Percentiles rank a stretch among this genome's conserved stretches.
These are phyloP conservation scores for Anisodus acutangulus DNA, from an alignment of 257 asterid species.

Conservation along the genomic window DNA sequence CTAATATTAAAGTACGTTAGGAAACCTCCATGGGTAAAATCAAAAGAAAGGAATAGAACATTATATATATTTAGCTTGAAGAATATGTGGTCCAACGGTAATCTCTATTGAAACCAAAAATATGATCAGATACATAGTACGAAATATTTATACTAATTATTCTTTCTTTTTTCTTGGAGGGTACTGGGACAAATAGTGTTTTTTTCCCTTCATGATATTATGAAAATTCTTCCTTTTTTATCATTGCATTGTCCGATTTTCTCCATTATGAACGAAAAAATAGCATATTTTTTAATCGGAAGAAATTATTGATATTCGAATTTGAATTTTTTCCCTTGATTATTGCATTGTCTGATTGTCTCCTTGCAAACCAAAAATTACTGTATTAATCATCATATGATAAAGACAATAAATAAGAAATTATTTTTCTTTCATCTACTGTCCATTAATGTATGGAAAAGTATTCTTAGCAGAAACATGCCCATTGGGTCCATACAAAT, in stretches of 20 bases:
- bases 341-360: no score
- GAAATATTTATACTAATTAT: not conserved
- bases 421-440: not conserved
- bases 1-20: not conserved
- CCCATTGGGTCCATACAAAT: slow-evolving; percentile 29
- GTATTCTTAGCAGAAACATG: not conserved
- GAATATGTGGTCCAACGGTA: slow-evolving; percentile 49
- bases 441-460: no score
- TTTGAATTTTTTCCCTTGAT: no score
- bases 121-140: not conserved
- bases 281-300: not conserved
- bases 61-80: not conserved
- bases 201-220: not conserved
- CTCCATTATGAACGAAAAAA: not conserved
- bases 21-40: not conserved
- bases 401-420: not conserved
- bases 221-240: no score
- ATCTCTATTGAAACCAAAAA: slow-evolving; percentile 33
- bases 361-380: not conserved
- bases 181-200: not conserved
- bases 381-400: not conserved
- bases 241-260: no score
- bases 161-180: not conserved
- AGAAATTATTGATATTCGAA: not conserved
- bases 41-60: slow-evolving; percentile 39